These are phyloP conservation scores for Zasmidium cellare DNA, from an alignment of 2,329 filamentous ascomycete genomes.

Conservation along the genomic window DNA sequence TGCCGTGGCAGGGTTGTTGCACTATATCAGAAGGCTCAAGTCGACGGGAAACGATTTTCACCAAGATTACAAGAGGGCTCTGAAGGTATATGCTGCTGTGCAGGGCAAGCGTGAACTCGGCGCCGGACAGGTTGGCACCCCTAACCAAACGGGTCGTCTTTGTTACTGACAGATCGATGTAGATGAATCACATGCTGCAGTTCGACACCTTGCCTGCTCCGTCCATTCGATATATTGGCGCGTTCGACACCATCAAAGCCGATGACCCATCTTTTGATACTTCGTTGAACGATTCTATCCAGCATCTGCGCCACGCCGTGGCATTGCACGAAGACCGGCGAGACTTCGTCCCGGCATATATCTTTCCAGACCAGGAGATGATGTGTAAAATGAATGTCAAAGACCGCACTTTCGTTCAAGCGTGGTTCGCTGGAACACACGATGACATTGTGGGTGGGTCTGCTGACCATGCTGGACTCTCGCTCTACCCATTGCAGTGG, in stretches of 20 bases:
- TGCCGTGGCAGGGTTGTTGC: slow-evolving; percentile 40
- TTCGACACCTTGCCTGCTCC: neutral
- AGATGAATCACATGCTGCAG: neutral
- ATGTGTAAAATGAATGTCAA: slow-evolving; percentile 1
- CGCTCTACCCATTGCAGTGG: slow-evolving; percentile 45
- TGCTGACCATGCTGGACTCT: slow-evolving; percentile 37
- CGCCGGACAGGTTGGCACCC: neutral
- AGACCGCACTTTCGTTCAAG: slow-evolving; percentile 34
- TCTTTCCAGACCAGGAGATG: slow-evolving; percentile 17
- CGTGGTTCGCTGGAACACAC: slow-evolving; percentile 43
- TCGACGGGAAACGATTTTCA: slow-evolving; percentile 26
- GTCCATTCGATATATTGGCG: neutral
- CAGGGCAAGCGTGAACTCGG: slow-evolving; percentile 10
- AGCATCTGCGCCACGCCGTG: slow-evolving; percentile 36
- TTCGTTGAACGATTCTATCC: neutral
- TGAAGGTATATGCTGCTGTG: slow-evolving; percentile 11
- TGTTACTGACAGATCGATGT: too few relatives aligned
- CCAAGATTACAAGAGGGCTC: slow-evolving; percentile 27
- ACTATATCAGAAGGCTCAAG: slow-evolving; percentile 33
- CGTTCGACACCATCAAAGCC: neutral
- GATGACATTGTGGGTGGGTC: slow-evolving; percentile 39
- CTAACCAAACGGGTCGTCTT: too few relatives aligned
- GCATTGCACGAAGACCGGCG: slow-evolving; percentile 40
- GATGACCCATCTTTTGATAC: neutral
- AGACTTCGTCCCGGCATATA: slow-evolving; percentile 26